These are phyloP conservation scores for Purshia tridentata DNA, from an alignment of 306 rosid genomes.

Conservation along the genomic window DNA sequence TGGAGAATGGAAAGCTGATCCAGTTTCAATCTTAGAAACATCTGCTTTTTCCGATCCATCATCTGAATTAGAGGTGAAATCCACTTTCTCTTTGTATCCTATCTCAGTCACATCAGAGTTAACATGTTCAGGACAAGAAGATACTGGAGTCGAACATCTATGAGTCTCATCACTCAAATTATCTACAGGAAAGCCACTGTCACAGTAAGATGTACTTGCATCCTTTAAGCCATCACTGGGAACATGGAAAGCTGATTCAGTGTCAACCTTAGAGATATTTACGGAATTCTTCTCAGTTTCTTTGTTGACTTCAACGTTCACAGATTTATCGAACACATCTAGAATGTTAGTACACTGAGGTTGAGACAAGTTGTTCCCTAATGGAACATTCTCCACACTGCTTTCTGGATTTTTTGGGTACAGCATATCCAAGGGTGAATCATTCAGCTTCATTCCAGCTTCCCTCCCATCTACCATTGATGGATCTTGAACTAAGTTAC, in stretches of 20 bases:
- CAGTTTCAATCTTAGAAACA: conserved; percentile 31
- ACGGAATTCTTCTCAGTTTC: conserved; percentile 39
- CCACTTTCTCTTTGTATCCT: conserved; percentile 37
- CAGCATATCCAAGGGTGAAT: conserved; percentile 33
- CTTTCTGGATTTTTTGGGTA: conserved; percentile 27
- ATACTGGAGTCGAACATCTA: conserved; percentile 15
- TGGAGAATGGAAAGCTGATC: conserved; percentile 23
- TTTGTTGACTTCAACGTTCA: conserved; percentile 28
- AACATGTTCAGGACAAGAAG: conserved; percentile 35
- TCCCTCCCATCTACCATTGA: conserved; percentile 38
- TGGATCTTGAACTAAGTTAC: conserved; percentile 36
- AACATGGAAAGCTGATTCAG: conserved; percentile 27
- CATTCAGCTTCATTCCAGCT: conserved; percentile 35
- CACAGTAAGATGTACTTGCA: conserved; percentile 31
- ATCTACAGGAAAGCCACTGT: conserved; percentile 31
- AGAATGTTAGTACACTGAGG: conserved; percentile 13
- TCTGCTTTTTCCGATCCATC: conserved; percentile 18
- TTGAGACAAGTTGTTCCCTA: conserved; percentile 6
- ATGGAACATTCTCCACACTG: conserved; percentile 28
- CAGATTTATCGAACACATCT: conserved; percentile 34
- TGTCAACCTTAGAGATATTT: conserved; percentile 29
- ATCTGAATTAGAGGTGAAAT: conserved; percentile 31
- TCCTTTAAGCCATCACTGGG: conserved; percentile 30
- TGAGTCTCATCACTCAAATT: conserved; percentile 28
- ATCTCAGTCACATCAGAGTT: conserved; percentile 27